phyloP scores from a whole-genome alignment of 2,329 filamentous ascomycete genomes.

The Calonectria pseudoturangicola region DNA sequence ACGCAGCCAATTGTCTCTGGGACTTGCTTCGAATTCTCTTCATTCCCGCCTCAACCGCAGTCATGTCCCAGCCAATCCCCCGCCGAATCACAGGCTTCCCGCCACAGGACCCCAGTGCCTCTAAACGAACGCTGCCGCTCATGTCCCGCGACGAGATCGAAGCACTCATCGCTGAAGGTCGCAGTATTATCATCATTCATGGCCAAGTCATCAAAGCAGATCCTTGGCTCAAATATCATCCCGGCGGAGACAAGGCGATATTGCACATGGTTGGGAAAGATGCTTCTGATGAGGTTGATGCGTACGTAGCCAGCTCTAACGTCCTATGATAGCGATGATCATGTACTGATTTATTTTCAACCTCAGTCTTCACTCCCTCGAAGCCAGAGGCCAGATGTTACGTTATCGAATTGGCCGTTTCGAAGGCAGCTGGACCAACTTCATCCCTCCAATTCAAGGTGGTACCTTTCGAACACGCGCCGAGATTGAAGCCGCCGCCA shows the following conservation, averaged over 20 bases:
- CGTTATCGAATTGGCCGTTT: constrained; percentile 89
- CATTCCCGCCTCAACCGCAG: not conserved
- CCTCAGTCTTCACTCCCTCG: constrained; percentile 85
- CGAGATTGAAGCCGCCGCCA: constrained; percentile 56
- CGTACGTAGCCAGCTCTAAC: constrained; percentile 71
- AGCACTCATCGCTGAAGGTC: constrained; percentile 87
- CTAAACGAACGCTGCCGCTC: constrained; percentile 58
- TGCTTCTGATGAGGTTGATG: constrained; percentile 95
- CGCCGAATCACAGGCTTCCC: constrained; percentile 51
- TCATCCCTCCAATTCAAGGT: constrained; percentile 92
- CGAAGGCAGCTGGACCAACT: constrained; percentile 89
- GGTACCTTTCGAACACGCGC: constrained; percentile 79
- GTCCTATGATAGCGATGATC: not conserved
- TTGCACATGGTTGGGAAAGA: constrained; percentile 94
- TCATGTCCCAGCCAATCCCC: constrained; percentile 32
- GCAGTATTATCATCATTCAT: constrained; percentile 87
- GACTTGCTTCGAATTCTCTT: not conserved
- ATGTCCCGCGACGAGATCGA: constrained; percentile 71
- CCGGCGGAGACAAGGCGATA: constrained; percentile 93
- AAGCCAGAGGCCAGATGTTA: constrained; percentile 85
- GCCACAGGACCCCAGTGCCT: constrained; percentile 38
- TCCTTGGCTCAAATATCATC: constrained; percentile 91
- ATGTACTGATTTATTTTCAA: constrained; percentile 39
- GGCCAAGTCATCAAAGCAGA: constrained; percentile 90
- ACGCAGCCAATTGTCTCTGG: constrained; percentile 30